Percentiles rank a stretch among this genome's conserved stretches.
Evolutionary conservation across 768 basidiomycete genomes (phyloP).

Genomic region (Amanita fuliginea): DNA sequence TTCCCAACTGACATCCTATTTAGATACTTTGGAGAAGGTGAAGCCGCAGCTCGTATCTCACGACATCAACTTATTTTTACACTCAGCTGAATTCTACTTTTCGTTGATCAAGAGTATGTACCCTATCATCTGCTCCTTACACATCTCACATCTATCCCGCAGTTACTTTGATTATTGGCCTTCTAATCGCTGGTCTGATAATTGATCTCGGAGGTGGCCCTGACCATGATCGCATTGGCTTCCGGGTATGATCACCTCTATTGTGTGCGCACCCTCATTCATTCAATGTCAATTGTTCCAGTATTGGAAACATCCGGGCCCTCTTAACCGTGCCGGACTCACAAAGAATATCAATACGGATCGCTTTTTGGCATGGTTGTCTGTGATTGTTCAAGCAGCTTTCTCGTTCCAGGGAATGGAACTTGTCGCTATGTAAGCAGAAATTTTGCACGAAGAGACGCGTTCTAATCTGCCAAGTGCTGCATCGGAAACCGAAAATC

Average conservation of each 20-base stretch:
- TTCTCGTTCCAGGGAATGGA: conserved; percentile 79
- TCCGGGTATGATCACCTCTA: conserved; percentile 32
- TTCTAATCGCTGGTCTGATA: conserved; percentile 52
- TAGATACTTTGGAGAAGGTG: conserved; percentile 59
- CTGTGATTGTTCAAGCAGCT: conserved; percentile 39
- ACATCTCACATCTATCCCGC: not conserved
- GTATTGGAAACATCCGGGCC: conserved; percentile 70
- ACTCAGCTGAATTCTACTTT: conserved; percentile 54
- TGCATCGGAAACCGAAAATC: conserved; percentile 69
- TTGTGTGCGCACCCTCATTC: too few species aligned
- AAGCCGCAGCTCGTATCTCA: conserved; percentile 5
- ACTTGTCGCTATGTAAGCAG: conserved; percentile 50
- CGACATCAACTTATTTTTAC: conserved; percentile 1
- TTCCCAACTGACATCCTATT: not conserved
- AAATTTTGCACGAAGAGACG: not conserved
- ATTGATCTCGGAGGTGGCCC: conserved; percentile 77
- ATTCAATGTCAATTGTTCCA: conserved; percentile 11
- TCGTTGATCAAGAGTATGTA: conserved; percentile 51
- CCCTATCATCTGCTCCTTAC: not conserved
- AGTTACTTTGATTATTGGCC: conserved; percentile 52
- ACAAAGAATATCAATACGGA: conserved; percentile 32
- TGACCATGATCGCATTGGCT: conserved; percentile 51
- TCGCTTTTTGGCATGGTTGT: conserved; percentile 33
- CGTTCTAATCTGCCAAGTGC: conserved; percentile 27
- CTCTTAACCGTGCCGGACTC: conserved; percentile 31